Evolutionary conservation across 2,329 filamentous ascomycete genomes (phyloP).

Genomic region (Cladosporium oxysporum): DNA sequence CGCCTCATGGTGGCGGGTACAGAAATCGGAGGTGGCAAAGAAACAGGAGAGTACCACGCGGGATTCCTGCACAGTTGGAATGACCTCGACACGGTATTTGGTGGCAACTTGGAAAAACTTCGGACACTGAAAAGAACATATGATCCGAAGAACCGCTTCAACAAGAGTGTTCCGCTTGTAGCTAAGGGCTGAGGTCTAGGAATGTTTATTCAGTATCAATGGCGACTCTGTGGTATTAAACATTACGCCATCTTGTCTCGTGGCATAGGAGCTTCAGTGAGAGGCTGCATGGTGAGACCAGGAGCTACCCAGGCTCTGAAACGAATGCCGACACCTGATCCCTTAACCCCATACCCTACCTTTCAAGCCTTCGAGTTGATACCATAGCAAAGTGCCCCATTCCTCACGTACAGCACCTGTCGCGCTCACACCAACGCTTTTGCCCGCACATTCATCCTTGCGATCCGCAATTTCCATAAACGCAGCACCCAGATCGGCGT

Average conservation of each 20-base stretch:
- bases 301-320: background rate
- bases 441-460: slow-evolving; percentile 24
- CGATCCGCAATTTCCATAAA: slow-evolving; percentile 29
- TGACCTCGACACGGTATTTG: slow-evolving; percentile 28
- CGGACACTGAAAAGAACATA: slow-evolving; percentile 28
- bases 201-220: background rate
- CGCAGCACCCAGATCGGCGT: slow-evolving; percentile 29
- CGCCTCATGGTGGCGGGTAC: slow-evolving; percentile 23
- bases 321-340: background rate
- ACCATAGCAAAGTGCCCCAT: slow-evolving; percentile 23
- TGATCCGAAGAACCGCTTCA: slow-evolving; percentile 29
- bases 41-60: slow-evolving; percentile 30
- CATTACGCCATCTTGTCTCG: background rate
- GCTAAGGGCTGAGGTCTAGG: background rate
- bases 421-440: slow-evolving; percentile 24
- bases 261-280: background rate
- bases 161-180: slow-evolving; percentile 26
- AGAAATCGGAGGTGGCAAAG: slow-evolving; percentile 26
- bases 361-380: slow-evolving; percentile 21
- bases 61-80: slow-evolving; percentile 32
- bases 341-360: slow-evolving; percentile 24
- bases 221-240: background rate
- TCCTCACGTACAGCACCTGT: slow-evolving; percentile 26
- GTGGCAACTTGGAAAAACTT: slow-evolving; percentile 29
- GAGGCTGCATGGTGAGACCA: background rate